A percentile compares a stretch with the other conserved stretches of the same genome.
Conservation (phyloP, 768 basidiomycete species). For the Podaxis pistillaris region DNA sequence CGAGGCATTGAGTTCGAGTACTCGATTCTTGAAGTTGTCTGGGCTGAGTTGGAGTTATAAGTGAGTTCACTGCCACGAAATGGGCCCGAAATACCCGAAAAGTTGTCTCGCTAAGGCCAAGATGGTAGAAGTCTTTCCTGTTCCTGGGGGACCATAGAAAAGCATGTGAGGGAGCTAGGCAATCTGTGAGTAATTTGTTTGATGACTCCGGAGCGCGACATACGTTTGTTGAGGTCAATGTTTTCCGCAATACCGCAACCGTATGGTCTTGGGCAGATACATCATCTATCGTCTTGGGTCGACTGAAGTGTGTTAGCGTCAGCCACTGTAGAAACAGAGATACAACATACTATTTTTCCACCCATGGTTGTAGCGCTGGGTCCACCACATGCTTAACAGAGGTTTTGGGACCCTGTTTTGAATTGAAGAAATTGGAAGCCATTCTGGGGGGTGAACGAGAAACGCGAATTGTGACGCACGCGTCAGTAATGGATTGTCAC, state of each 20-base stretch:
- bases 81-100: slow-evolving; percentile 63
- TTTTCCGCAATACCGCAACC: slow-evolving; percentile 86
- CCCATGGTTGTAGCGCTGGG: slow-evolving; percentile 85
- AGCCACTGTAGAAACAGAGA: background rate
- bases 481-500: slow-evolving; percentile 26
- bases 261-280: slow-evolving; percentile 98
- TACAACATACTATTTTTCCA: slow-evolving; percentile 89
- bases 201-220: background rate
- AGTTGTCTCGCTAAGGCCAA: slow-evolving; percentile 91
- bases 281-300: slow-evolving; percentile 97
- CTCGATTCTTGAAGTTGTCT: slow-evolving; percentile 89
- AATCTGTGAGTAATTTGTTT: slow-evolving; percentile 15
- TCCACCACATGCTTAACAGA: slow-evolving; percentile 46
- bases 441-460: slow-evolving; percentile 31
- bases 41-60: slow-evolving; percentile 51
- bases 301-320: slow-evolving; percentile 43
- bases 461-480: slow-evolving; percentile 23
- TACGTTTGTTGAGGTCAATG: slow-evolving; percentile 91
- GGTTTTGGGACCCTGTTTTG: slow-evolving; percentile 41
- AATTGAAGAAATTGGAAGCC: slow-evolving; percentile 59
- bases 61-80: background rate
- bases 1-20: slow-evolving; percentile 96
- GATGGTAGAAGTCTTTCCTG: slow-evolving; percentile 98
- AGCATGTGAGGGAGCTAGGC: slow-evolving; percentile 97
- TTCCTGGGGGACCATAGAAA: slow-evolving; percentile 98